Percentiles rank a stretch among this genome's conserved stretches.
These are phyloP conservation scores for Solioccasus polychromus DNA, from an alignment of 768 basidiomycete species.

Conservation along the genomic window DNA sequence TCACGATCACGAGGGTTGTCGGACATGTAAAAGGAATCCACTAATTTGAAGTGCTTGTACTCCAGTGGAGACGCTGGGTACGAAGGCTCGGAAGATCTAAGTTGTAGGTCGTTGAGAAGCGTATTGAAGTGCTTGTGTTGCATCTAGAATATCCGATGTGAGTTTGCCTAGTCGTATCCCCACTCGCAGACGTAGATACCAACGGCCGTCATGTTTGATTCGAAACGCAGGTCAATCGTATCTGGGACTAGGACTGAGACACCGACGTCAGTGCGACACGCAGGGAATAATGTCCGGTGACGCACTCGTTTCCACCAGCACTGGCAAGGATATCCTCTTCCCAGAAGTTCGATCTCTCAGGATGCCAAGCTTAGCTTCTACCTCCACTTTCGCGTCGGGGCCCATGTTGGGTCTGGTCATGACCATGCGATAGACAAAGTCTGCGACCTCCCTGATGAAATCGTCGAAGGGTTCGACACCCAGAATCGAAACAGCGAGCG, in stretches of 20 bases:
- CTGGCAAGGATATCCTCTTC: constrained; percentile 63
- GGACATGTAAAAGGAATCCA: constrained; percentile 73
- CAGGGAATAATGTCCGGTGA: constrained; percentile 13
- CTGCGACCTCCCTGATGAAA: constrained; percentile 87
- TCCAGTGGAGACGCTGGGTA: constrained; percentile 57
- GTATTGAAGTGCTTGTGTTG: constrained; percentile 88
- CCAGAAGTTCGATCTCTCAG: constrained; percentile 57
- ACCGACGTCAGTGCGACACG: constrained; percentile 3
- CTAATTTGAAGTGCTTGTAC: constrained; percentile 73
- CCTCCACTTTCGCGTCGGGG: constrained; percentile 57
- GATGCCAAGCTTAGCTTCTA: constrained; percentile 88
- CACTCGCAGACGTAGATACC: constrained; percentile 29
- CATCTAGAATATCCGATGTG: constrained; percentile 40
- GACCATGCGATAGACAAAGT: constrained; percentile 80
- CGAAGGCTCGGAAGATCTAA: constrained; percentile 47
- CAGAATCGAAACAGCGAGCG: constrained; percentile 76
- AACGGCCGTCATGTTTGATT: constrained; percentile 90
- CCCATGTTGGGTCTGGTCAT: constrained; percentile 53
- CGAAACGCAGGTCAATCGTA: constrained; percentile 66
- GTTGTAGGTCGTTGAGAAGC: constrained; percentile 80
- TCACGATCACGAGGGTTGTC: constrained; percentile 38
- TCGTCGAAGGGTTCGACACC: constrained; percentile 91
- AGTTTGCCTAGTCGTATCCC: constrained; percentile 10
- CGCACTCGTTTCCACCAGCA: constrained; percentile 83
- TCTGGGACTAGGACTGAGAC: constrained; percentile 65